Evolutionary conservation across 2,329 filamentous ascomycete genomes (phyloP), one percentile per base, ranked within the genome.

Genomic region (Hypoxylon sp.): DNA sequence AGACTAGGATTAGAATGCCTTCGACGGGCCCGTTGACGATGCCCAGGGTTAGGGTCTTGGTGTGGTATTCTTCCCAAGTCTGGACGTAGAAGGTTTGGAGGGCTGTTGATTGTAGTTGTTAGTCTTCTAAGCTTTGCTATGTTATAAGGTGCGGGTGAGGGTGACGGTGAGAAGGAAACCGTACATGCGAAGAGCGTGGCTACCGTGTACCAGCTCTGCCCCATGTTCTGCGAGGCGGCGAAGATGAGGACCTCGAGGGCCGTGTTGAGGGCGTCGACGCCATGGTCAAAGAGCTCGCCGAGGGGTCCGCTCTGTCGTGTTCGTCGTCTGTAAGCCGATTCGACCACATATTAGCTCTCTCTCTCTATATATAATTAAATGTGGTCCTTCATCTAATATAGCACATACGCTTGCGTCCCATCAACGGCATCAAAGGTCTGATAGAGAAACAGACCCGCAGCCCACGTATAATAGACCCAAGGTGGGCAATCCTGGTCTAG

Each of bases 11-110:
- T 51, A 98, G 82, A 62, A 99, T 91, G 56, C 96, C 96, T 82
- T 99, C 96, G 39, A 99, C 96, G 3, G 96, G 96, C 0, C 96
- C 96, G 71, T 95, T 98, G 72, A 99, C 87, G 70, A 98, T 84
- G 65, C 96, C 96, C 5, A 99, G 88, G 1, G 94, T 98, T 52
- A 99, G 88, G 2, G 94, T 96, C 81, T 98, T 94, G 56, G 96
- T 99, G 83, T 98, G 95, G 82, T 98, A 99, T 80, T 98, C 96
- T 78, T 99, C 96, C 96, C 96, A 99, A 35, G 96, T 98, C 80
- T 98, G 96, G 46, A 98, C 92, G 80, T 98, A 98, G 81, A 99
- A 99, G n/a, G 96, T 98, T 75, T 97, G 85, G 65, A 95, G 89
- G 5, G 92, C 91, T 71, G 46, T 94, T 65, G 31, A 1, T 68